Base-by-base conservation (phyloP, 2,329 filamentous ascomycete species). In the Microascus cirrosus region DNA sequence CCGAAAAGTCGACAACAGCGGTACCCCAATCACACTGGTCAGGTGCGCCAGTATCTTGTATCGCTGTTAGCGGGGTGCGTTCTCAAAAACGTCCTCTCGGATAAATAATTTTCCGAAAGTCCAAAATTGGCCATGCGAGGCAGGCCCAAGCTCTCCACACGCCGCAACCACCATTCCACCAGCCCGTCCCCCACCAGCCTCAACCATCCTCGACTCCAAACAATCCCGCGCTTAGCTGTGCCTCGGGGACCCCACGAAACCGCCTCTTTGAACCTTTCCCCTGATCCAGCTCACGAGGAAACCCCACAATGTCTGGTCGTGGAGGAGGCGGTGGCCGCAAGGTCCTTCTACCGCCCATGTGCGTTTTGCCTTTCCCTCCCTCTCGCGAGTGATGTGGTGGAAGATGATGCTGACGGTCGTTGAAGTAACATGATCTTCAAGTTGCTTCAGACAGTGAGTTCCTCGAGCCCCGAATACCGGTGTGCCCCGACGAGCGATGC, bases 361-460 rank as follows among this genome's bases (percentile, higher is more conserved):
- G 66, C 62, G 67, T 48, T 18, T 28, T 11, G 36, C 36, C 24
- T 25, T 3, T 25, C 53, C 52, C 3, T 22, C 12, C 12, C 15
- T 24, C 18, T 13, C 48, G 39, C 36, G 20, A 22, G 18, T 3
- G 10, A 24, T 42, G 15, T 20, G 20, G 20, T 57, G 48, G 62
- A 62, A 20, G 20, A 7, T 1, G 34, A 12, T 32, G 22, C 42
- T 20, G 24, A 25, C 11, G 6, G 28, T 13, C 34, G 12, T 35
- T n/a, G 12, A 54, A 74, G 72, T 77, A 75, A 76, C 66, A 73
- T 74, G 63, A 75, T 76, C 61, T 76, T 76, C 83, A 95, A 94
- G 79, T 86, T 96, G 45, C 82, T 97, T 11, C 92, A 86, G 67
- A 76, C 73, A 53, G 72, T 74, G 61, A 72, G 72, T 73, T 24